Evolutionary conservation across 176 grass and related monocot genomes (phyloP), one percentile per base, ranked within the genome.

Genomic region (Stipa capillata): DNA sequence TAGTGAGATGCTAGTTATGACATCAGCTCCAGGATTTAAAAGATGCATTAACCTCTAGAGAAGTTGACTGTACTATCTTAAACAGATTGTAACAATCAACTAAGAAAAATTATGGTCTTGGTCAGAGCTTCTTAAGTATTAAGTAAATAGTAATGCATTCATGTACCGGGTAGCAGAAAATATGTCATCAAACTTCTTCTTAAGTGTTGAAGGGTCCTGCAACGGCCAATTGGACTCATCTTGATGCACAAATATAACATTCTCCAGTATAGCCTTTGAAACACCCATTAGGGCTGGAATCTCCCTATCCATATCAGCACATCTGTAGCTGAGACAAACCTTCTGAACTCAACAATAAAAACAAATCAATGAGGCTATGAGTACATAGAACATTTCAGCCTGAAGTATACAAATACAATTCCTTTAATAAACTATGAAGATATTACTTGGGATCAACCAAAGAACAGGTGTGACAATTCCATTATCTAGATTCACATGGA

Each of bases 181-280:
- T 54, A 97, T 97, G 62, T 97, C 94, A 23, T 97, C 94, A 67
- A 97, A 97, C 83, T 97, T 97, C 84, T 97, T 97, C 48, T 97
- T 97, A 57, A 97, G 91, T 31, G 94, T 97, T 23, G 94, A 97
- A 13, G 94, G 87, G 55, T 97, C 94, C 86, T 97, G 94, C 61
- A 97, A 59, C 0, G 94, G 94, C 94, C 94, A 97, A 90, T 92
- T 94, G 34, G 94, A 97, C 52, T 97, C 94, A 5, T 97, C 94
- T 85, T 97, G 94, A 68, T 97, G 94, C 45, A 94, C 94, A 85
- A 97, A 97, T 90, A 97, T 94, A 69, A 97, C 94, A 65, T 97
- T 97, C 79, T 97, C 94, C 70, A 97, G 76, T 56, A 97, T 91
- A 63, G 94, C 94, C 79, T 97, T 97, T 15, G 94, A 97, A 24